Conservation (phyloP, 1,284 basidiomycete species). For the Fomitiporia mediterranea region DNA sequence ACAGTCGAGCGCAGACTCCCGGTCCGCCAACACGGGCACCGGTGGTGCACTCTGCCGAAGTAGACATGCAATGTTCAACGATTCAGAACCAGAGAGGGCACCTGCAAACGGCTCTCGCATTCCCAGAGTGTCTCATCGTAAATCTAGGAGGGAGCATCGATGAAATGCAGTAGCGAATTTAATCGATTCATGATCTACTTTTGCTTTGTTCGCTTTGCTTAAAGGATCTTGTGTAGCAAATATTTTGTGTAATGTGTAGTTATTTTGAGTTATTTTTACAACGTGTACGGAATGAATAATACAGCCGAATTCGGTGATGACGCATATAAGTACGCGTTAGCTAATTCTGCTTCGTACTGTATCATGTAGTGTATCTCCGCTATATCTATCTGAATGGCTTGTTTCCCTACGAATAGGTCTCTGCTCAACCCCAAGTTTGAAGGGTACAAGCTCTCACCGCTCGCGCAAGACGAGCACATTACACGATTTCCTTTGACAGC, state of each 20-base stretch:
- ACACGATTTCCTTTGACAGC: slow-evolving; percentile 46
- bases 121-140: neutral
- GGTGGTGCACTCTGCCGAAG: neutral
- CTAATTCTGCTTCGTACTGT: neutral
- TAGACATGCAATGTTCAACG: neutral
- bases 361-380: neutral
- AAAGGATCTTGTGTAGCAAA: neutral
- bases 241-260: neutral
- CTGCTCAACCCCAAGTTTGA: slow-evolving; percentile 83
- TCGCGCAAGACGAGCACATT: slow-evolving; percentile 52
- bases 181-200: neutral
- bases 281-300: neutral
- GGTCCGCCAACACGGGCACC: neutral
- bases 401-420: slow-evolving; percentile 36
- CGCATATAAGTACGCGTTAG: neutral
- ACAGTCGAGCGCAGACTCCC: slow-evolving; percentile 10
- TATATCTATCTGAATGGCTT: slow-evolving; percentile 14
- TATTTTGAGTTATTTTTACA: neutral
- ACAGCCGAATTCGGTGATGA: neutral
- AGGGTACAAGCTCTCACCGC: slow-evolving; percentile 68
- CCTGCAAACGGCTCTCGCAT: neutral
- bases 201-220: neutral
- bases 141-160: neutral
- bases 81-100: neutral
- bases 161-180: neutral